Base-by-base conservation (phyloP, 1,284 basidiomycete genomes). In the Sanghuangporus baumii region DNA sequence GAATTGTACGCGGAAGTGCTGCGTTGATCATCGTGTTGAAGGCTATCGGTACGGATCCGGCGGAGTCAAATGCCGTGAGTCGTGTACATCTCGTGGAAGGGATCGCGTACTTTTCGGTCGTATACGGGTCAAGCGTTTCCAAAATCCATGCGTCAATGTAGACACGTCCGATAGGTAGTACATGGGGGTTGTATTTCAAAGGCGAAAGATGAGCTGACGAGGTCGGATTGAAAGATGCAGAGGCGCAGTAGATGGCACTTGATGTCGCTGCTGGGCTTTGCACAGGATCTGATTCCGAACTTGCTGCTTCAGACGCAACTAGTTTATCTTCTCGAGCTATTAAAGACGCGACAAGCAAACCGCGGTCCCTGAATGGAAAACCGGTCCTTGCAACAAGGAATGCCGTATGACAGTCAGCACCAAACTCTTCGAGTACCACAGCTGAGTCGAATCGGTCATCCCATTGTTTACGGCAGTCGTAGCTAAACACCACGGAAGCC, bases 81-180 rank as follows among this genome's bases (percentile, higher is more conserved):
- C 95, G 84, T 55, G 92, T 96, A 74, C 94, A 96, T 59, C 91
- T 79, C 26, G 96, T 94, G 2, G 95, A 98, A 0, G 96, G 96
- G 52, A 99, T 98, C 14, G 93, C 86, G 72, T 96, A 96, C 69
- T 94, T 95, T 73, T 97, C 94, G 64, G 91, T 89, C 50, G 93
- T 93, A 73, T 99, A 99, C 0, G 97, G 96, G 72, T 99, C 96
- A 51, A 99, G 81, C 1, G 96, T 98, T 77, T 99, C 95, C 67
- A 98, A 75, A 51, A 98, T 89, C 97, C 97, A 99, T 0, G 93
- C 96, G 69, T 98, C 95, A 2, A 99, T 78, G 66, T 93, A 88
- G 51, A 96, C 79, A 20, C 90, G 86, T 0, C 94, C 96, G 8
- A 93, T 77, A 0, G 94, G 93, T 12, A 95, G 79, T 0, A 66